Base-by-base conservation (phyloP, 1,284 basidiomycete species). In the Marasmius fiardii region DNA sequence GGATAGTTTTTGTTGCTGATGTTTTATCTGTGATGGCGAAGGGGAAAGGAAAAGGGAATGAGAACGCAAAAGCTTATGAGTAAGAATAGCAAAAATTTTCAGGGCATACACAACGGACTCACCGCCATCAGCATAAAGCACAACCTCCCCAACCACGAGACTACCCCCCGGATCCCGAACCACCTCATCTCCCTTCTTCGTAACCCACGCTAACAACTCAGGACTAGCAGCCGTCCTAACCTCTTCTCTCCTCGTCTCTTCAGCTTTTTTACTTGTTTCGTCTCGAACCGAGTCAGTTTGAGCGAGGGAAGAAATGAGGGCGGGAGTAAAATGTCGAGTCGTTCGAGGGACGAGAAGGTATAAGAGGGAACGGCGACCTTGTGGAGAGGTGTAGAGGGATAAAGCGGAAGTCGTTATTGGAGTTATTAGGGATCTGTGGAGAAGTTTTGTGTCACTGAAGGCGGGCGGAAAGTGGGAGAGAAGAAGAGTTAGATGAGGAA, bases 101-200 rank as follows among this genome's bases (percentile, higher is more conserved):
- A 41, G 20, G 7, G 44, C 31, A 21, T 52, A 55, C 26, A 48
- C 11, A 26, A 21, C 11, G 23, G 1, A 78, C 81, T 57, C 61
- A 93, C 92, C 90, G 63, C 90, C 92, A 35, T 90, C 83, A 1
- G 90, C 83, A 59, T 82, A 85, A 0, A 95, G 79, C 85, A 95
- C 86, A 51, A 93, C 78, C 60, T 95, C 93, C 12, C 79, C 73
- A 4, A 92, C 79, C 1, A 94, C 77, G 41, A 95, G 69, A 58
- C 88, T 88, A 4, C 88, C 89, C 33, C 86, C 89, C 0, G 92
- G 82, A 61, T 95, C 92, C 54, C 84, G 74, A 4, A 87, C 74
- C 14, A 91, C 74, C 47, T 76, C 75, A 1, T 71, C 75, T 1
- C 82, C 88, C 23, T 82, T 78, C 44, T 83, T 73, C 33, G 77